Evolutionary conservation across 1,284 basidiomycete species (phyloP), one percentile per base, ranked within the genome.

Genomic region (Melampsora abietis-canadensis): DNA sequence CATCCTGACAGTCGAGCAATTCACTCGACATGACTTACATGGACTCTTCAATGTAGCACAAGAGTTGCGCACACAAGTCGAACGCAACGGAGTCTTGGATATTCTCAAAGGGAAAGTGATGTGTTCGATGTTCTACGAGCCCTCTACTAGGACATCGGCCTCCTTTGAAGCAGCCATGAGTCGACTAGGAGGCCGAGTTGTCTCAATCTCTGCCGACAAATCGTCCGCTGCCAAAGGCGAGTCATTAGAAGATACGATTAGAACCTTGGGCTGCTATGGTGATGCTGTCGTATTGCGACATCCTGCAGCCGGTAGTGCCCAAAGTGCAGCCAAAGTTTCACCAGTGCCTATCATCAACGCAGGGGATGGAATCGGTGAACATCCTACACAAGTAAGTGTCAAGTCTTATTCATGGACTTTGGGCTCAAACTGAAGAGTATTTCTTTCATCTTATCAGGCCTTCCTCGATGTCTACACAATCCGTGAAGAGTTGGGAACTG

Each of bases 151-250:
- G 68, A 99, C 96, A 1, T 92, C 90, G 76, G 87, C 90, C 17
- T 98, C 95, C n/a, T 99, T 99, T 81, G 95, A 99, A 82, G 91
- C 95, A 8, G 96, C 96, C 15, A 98, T 98, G 96, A 94, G 95
- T 82, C 88, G 96, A 68, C 92, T 93, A 79, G 96, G 96, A 66
- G 96, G 96, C 51, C 89, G 95, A 80, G 95, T 98, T 57, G 90
- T 98, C 34, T 87, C 90, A 76, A 87, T 98, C 64, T 87, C 87
- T 66, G 88, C 88, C 2, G 91, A 92, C 70, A 86, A 86, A 12
- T 95, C 93, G 8, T 97, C 94, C 0, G 92, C 97, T 46, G 85
- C 87, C 78, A 99, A 98, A 85, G 96, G 96, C 73, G 96, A 99
- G 85, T 91, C 88, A 4, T 84, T 99, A 34, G 88, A 91, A 5